A percentile compares a stretch with the other conserved stretches of the same genome.
Evolutionary conservation across 345 rosid species (phyloP).

Genomic region (Acer saccharum): DNA sequence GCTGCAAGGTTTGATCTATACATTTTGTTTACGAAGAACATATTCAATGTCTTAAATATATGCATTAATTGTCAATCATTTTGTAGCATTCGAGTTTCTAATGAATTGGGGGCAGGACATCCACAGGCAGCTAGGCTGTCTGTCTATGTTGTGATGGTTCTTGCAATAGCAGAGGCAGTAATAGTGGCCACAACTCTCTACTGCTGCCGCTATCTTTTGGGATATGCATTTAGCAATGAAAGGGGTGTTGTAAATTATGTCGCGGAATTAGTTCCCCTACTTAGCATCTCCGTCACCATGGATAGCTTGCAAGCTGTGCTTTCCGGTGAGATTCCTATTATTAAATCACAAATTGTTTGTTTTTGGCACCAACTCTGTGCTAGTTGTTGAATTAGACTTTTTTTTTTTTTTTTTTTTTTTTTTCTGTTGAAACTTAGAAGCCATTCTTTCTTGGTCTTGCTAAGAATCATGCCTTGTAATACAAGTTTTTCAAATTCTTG

Average conservation of each 20-base stretch:
- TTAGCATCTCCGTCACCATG: constrained; percentile 30
- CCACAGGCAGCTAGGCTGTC: constrained; percentile 43
- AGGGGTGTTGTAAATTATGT: constrained; percentile 41
- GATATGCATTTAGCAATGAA: constrained; percentile 38
- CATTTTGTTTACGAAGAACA: not conserved
- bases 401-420: too few species aligned
- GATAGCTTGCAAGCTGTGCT: constrained; percentile 43
- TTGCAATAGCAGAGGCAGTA: constrained; percentile 31
- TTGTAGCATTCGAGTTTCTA: constrained; percentile 52
- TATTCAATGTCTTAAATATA: not conserved
- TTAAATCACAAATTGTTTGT: not conserved
- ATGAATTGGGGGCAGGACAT: constrained; percentile 53
- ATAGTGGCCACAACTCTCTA: constrained; percentile 32
- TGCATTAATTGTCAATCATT: not conserved
- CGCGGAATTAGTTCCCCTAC: constrained; percentile 33
- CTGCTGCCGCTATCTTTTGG: constrained; percentile 29
- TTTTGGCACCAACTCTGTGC: not conserved
- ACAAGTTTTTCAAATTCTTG: not conserved
- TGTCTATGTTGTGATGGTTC: constrained; percentile 25
- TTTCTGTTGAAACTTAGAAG: not conserved
- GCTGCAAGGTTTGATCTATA: constrained; percentile 48
- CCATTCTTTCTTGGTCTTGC: not conserved
- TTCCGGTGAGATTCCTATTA: constrained; percentile 29
- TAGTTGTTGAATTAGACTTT: too few species aligned
- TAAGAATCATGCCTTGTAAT: not conserved